A percentile compares a stretch with the other conserved stretches of the same genome.
phyloP scores from a whole-genome alignment of 495 filamentous ascomycete genomes.

The Aspergillus sclerotioniger region DNA sequence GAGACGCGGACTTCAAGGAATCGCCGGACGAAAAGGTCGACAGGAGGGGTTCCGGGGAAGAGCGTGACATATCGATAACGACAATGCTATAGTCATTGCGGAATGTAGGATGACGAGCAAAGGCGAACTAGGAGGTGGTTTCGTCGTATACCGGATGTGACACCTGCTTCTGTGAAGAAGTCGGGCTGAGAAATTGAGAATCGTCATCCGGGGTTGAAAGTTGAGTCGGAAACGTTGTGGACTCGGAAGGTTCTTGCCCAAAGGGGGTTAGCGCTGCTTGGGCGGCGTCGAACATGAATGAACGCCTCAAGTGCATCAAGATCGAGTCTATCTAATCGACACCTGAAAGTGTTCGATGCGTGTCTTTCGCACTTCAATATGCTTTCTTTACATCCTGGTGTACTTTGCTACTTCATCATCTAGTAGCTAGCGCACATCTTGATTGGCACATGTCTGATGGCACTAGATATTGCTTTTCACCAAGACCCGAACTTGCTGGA shows the following conservation, averaged over 20 bases:
- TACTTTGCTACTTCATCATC: not conserved
- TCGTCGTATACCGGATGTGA: not conserved
- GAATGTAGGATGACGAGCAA: not conserved
- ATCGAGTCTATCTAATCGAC: not conserved
- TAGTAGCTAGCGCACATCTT: not conserved
- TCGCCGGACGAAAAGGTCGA: slow-evolving; percentile 31
- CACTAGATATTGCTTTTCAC: not conserved
- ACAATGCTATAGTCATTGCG: slow-evolving; percentile 19
- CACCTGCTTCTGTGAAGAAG: not conserved
- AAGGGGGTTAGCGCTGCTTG: too few relatives aligned
- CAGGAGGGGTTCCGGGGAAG: slow-evolving; percentile 29
- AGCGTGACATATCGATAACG: slow-evolving; percentile 24
- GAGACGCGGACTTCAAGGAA: slow-evolving; percentile 56
- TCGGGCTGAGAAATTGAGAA: not conserved
- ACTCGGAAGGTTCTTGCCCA: too few relatives aligned
- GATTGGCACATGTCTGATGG: not conserved
- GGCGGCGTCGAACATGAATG: too few relatives aligned
- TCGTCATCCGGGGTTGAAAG: too few relatives aligned
- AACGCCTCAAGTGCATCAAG: too few relatives aligned
- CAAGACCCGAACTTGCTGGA: not conserved
- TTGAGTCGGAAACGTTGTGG: too few relatives aligned
- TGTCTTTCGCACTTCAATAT: not conserved
- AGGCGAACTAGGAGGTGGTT: not conserved
- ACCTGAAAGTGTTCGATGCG: not conserved
- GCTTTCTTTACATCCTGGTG: not conserved